Percentiles rank a stretch among this genome's conserved stretches.
phyloP scores from a whole-genome alignment of 352 stramenopile species.

The Phytopythium ostracodes region DNA sequence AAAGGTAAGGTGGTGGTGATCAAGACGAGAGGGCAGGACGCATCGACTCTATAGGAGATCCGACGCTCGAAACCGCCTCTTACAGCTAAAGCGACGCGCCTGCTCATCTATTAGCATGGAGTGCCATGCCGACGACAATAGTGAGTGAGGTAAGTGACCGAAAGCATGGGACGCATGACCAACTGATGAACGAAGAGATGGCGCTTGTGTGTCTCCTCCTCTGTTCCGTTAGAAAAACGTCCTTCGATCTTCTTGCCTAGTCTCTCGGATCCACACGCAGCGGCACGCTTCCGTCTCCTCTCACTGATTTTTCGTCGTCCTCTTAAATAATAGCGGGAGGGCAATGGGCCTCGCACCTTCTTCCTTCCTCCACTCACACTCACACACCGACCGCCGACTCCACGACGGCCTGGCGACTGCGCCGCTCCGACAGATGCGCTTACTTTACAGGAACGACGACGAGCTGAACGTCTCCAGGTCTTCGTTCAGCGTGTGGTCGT shows the following conservation, averaged over 20 bases:
- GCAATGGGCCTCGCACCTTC: neutral
- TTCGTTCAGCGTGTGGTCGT: slow-evolving; percentile 70
- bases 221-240: neutral
- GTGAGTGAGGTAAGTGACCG: too few relatives aligned
- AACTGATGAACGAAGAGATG: too few relatives aligned
- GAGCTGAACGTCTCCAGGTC: slow-evolving; percentile 86
- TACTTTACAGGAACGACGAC: slow-evolving; percentile 80
- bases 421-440: too few relatives aligned
- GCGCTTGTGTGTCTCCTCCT: neutral
- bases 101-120: neutral
- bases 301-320: neutral
- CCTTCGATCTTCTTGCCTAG: neutral
- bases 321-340: slow-evolving; percentile 33
- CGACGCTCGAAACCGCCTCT: neutral
- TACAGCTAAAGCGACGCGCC: neutral
- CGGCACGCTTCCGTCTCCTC: neutral
- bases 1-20: too few relatives aligned
- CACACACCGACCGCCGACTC: slow-evolving; percentile 22
- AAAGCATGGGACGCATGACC: too few relatives aligned
- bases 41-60: too few relatives aligned
- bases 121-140: too few relatives aligned
- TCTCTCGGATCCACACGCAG: neutral
- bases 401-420: too few relatives aligned
- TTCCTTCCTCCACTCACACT: neutral
- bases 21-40: too few relatives aligned